These are phyloP conservation scores for Wickerhamomyces hampshirensis DNA, from an alignment of 805 yeast genomes.

Conservation along the genomic window DNA sequence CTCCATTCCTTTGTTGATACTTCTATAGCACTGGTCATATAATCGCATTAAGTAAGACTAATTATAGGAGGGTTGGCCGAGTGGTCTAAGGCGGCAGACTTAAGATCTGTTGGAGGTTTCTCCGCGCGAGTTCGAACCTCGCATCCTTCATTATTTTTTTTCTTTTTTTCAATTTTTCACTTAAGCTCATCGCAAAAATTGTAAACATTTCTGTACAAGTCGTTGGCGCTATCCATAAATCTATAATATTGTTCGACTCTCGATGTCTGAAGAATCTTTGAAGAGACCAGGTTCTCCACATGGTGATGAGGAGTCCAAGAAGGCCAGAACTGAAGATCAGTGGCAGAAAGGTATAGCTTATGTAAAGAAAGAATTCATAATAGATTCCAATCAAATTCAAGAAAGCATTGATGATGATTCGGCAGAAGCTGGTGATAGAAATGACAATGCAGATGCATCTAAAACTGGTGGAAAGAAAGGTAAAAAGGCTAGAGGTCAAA, in stretches of 20 bases:
- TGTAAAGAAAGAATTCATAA: slow-evolving; percentile 65
- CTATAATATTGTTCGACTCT: no score
- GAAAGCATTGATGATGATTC: slow-evolving; percentile 43
- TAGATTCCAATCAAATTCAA: slow-evolving; percentile 27
- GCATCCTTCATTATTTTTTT: background rate
- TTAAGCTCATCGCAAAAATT: background rate
- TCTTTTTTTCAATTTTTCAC: background rate
- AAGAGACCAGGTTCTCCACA: slow-evolving; percentile 21
- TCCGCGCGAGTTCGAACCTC: no score
- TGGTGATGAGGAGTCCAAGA: slow-evolving; percentile 10
- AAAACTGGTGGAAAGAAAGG: slow-evolving; percentile 36
- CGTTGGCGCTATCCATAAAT: no score
- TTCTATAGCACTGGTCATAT: no score
- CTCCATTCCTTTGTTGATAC: no score
- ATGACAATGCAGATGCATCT: slow-evolving; percentile 25
- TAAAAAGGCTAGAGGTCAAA: slow-evolving; percentile 69
- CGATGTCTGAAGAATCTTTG: slow-evolving; percentile 12
- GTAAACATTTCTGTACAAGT: no score
- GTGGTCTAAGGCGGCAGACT: no score
- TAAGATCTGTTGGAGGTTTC: no score
- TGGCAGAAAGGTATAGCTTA: slow-evolving; percentile 64
- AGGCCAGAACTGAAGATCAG: slow-evolving; percentile 9
- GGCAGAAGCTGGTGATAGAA: slow-evolving; percentile 36
- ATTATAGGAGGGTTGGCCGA: no score
- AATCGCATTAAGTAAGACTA: no score